Evolutionary conservation across 768 basidiomycete species (phyloP).

Genomic region (Termitomyces sp.): DNA sequence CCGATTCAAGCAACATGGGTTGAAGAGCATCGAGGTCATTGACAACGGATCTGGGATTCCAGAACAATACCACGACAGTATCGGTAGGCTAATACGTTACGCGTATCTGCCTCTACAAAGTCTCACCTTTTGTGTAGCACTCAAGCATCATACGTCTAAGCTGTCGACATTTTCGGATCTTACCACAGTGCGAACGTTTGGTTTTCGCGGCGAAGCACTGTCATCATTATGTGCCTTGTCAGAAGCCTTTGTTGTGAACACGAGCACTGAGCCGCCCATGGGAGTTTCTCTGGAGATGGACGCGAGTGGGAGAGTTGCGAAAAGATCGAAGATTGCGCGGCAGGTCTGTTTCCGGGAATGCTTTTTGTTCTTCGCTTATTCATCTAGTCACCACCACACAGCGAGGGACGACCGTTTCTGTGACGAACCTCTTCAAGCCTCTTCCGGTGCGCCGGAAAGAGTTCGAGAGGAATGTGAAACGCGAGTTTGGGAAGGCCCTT

Average conservation of each 20-base stretch:
- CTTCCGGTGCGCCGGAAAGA: slow-evolving; percentile 93
- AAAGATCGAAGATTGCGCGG: slow-evolving; percentile 64
- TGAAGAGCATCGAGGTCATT: slow-evolving; percentile 79
- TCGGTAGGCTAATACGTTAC: slow-evolving; percentile 54
- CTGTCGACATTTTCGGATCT: slow-evolving; percentile 74
- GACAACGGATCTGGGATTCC: slow-evolving; percentile 92
- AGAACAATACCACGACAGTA: slow-evolving; percentile 67
- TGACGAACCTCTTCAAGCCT: slow-evolving; percentile 71
- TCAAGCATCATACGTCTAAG: slow-evolving; percentile 96
- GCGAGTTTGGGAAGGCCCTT: slow-evolving; percentile 88
- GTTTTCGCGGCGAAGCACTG: slow-evolving; percentile 94
- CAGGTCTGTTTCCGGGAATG: slow-evolving; percentile 46
- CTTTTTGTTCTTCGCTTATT: neutral
- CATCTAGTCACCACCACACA: slow-evolving; percentile 27
- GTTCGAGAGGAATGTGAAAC: slow-evolving; percentile 81
- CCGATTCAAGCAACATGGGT: slow-evolving; percentile 83
- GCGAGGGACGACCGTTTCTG: slow-evolving; percentile 82
- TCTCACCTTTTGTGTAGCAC: slow-evolving; percentile 38
- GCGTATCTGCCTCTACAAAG: neutral
- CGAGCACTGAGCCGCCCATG: slow-evolving; percentile 75
- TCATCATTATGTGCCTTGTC: slow-evolving; percentile 88
- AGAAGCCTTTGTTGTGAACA: slow-evolving; percentile 65
- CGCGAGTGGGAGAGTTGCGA: slow-evolving; percentile 54
- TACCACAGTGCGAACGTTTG: slow-evolving; percentile 73
- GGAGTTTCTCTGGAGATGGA: slow-evolving; percentile 79